Base-by-base conservation (phyloP, 2,329 filamentous ascomycete species). In the Tolypocladium cylindrosporum region DNA sequence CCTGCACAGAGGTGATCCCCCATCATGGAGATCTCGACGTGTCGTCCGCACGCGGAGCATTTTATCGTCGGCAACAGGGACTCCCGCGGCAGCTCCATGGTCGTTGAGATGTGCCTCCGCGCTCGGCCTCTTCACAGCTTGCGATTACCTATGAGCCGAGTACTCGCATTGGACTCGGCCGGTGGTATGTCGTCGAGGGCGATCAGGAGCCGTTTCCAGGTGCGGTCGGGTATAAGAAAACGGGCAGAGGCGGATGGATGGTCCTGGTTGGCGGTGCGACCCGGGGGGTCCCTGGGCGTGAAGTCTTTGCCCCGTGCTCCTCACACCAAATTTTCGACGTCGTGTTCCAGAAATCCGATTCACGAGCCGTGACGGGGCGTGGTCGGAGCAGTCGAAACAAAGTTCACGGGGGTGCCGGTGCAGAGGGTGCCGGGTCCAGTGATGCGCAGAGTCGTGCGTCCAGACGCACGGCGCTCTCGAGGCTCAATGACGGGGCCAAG, bases 21-120 rank as follows among this genome's bases (percentile, higher is more conserved):
- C 87, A 96, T 89, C 71, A 86, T 78, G 45, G 88, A 87, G 64
- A 96, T 94, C 68, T 92, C 87, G 60, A 96, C 89, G 66, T 92
- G 84, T 45, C 77, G 73, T 45, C 85, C 83, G 70, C 91, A 96
- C 75, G 81, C 85, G 56, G 91, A 95, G 74, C 91, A 96, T 79
- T 93, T 96, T 74, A 96, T 89, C 31, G 86, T 86, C 68, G 91
- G 90, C 77, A 94, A 78, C 63, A 92, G 84, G 71, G 84, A 87
- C 71, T 85, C 81, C 68, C 85, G 79, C 65, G 77, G 77, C 61
- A 75, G 70, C 51, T 76, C 74, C 79, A 82, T 82, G 62, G 61
- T 73, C 67, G 59, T 50, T 60, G 61, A 39, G n/a, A 27, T 27
- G 42, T 50, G 24, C 39, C 24, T 36, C 43, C 11, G n/a, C 24